Evolutionary conservation across 257 asterid genomes (phyloP), one percentile per base, ranked within the genome.

Genomic region (Fraxinus quadrangulata): DNA sequence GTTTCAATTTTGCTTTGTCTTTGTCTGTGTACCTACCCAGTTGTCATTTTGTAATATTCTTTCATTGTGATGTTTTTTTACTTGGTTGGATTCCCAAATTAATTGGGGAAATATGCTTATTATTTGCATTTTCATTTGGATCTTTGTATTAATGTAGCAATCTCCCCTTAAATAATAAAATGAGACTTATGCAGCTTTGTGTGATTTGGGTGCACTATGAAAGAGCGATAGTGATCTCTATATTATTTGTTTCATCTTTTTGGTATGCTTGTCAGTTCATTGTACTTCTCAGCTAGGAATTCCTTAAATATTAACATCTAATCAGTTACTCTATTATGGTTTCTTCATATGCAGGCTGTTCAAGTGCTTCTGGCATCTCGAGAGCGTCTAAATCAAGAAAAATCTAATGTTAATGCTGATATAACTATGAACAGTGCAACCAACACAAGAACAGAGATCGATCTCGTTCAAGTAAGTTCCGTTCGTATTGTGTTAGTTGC

Each of bases 381-480:
- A 85, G 91, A 86, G 71, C 85, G 78, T 81, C 85, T 88, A 82
- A 87, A 77, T 76, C 85, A 79, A 69, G 96, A 87, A 80, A 89
- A 81, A 73, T 40, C 87, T 70, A 45, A 65, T 39, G 78, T 80
- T 49, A 83, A 71, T 61, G 71, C 39, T 78, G 85, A 72, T 71
- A 78, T 70, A 76, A 71, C 80, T 66, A 80, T 23, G 67, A 80
- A 81, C 68, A 81, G 77, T 72, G 79, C 78, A 71, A 71, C 16
- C 70, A 89, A 82, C 31, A 68, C 76, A 71, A 85, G 80, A 77
- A 83, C 87, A 31, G 85, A 86, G 72, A 85, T 88, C 74, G 97
- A 94, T 85, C 92, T 89, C 61, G 75, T 94, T 81, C 98, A 92
- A 88, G 98, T 94, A 81, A 84, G 94, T 83, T 69, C 17, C 45